phyloP scores from a whole-genome alignment of 768 basidiomycete species.

The Leccinum pellstonianum region DNA sequence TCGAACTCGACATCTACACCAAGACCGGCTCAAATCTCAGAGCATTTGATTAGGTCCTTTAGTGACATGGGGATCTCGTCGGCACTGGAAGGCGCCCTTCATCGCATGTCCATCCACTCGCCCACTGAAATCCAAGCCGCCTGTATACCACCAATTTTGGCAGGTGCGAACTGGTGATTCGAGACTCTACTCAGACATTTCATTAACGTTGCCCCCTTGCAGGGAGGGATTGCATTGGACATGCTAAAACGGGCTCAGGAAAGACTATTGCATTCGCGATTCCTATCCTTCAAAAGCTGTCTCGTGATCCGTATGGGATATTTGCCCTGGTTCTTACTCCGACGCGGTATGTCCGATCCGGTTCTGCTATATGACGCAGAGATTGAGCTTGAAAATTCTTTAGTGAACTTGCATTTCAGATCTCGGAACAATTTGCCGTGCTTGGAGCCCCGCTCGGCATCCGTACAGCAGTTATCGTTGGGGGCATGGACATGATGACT shows the following conservation, averaged over 20 bases:
- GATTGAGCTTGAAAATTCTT: not conserved
- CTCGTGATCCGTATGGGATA: conserved; percentile 90
- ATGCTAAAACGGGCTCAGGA: conserved; percentile 96
- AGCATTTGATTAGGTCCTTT: conserved; percentile 40
- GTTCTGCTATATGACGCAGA: not conserved
- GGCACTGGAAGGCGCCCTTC: conserved; percentile 61
- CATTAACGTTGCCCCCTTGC: conserved; percentile 6
- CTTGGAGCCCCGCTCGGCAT: conserved; percentile 80
- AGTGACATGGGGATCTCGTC: conserved; percentile 57
- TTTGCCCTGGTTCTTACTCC: conserved; percentile 93
- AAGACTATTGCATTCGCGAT: conserved; percentile 98
- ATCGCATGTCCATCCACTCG: conserved; percentile 76
- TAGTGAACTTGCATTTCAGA: conserved; percentile 96
- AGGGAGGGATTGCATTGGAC: conserved; percentile 97
- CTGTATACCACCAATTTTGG: conserved; percentile 84
- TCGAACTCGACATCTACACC: conserved; percentile 12
- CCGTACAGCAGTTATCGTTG: conserved; percentile 86
- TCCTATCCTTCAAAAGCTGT: conserved; percentile 88
- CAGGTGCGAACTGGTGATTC: conserved; percentile 45
- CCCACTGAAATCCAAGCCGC: conserved; percentile 90
- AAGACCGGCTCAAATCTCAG: conserved; percentile 6
- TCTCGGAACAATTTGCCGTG: conserved; percentile 93
- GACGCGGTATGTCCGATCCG: conserved; percentile 62
- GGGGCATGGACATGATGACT: conserved; percentile 97
- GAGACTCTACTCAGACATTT: not conserved